These are phyloP conservation scores for Amaranthus cruentus DNA, from an alignment of 148 eudicot genomes.

Conservation along the genomic window DNA sequence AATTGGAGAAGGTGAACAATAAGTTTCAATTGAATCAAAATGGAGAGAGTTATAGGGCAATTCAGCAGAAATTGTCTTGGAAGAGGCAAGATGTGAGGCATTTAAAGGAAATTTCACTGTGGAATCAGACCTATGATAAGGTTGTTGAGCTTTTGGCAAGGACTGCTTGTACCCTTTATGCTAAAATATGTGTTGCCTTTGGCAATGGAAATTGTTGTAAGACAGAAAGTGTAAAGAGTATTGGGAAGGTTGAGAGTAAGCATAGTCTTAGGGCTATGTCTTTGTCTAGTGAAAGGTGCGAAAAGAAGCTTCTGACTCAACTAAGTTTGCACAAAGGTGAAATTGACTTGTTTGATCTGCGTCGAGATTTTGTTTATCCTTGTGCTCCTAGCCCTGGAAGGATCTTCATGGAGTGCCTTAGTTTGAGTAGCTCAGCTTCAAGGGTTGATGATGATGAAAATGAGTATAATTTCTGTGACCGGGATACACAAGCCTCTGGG, in stretches of 20 bases:
- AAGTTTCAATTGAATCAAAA: slow-evolving; percentile 58
- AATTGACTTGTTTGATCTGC: slow-evolving; percentile 30
- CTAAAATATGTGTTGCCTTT: slow-evolving; percentile 50
- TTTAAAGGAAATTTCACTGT: slow-evolving; percentile 61
- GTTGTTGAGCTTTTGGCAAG: slow-evolving; percentile 71
- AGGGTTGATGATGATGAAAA: slow-evolving; percentile 55
- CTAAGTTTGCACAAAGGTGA: slow-evolving; percentile 34
- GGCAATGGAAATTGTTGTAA: slow-evolving; percentile 32
- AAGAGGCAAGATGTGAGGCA: slow-evolving; percentile 78
- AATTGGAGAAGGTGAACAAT: slow-evolving; percentile 56
- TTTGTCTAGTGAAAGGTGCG: slow-evolving; percentile 27
- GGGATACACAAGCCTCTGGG: slow-evolving; percentile 43
- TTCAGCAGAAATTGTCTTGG: slow-evolving; percentile 78
- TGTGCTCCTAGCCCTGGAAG: slow-evolving; percentile 86
- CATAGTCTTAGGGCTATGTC: slow-evolving; percentile 21
- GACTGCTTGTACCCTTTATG: slow-evolving; percentile 73
- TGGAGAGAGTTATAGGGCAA: slow-evolving; percentile 58
- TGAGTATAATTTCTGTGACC: slow-evolving; percentile 34
- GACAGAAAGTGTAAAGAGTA: slow-evolving; percentile 16
- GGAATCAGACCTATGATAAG: slow-evolving; percentile 88
- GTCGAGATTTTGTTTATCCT: slow-evolving; percentile 47
- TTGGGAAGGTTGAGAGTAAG: slow-evolving; percentile 17
- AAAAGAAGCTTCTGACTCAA: slow-evolving; percentile 31
- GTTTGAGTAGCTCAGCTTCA: slow-evolving; percentile 60
- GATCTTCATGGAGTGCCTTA: slow-evolving; percentile 83